Conservation (phyloP, 129 eudicot genomes). For the Gnaphalium uliginosum region DNA sequence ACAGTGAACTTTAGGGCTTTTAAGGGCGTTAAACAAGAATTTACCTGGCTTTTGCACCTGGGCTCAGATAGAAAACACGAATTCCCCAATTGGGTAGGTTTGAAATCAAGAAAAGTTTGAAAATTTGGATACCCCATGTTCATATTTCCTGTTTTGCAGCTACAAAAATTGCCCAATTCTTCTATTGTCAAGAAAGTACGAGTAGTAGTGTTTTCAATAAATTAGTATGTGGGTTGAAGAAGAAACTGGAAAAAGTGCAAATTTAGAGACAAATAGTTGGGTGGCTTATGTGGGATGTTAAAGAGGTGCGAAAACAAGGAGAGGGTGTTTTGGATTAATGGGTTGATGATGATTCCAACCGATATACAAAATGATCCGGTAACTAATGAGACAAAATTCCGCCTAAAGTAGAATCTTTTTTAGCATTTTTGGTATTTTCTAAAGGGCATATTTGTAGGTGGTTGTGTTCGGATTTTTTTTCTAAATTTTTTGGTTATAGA, state of each 20-base stretch:
- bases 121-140: constrained; percentile 32
- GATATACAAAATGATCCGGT: constrained; percentile 27
- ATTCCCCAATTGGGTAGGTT: constrained; percentile 25
- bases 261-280: constrained; percentile 3
- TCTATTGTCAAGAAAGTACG: not conserved
- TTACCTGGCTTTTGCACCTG: constrained; percentile 23
- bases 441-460: constrained; percentile 8
- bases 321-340: constrained; percentile 28
- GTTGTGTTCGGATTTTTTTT: not conserved
- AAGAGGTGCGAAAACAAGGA: constrained; percentile 16
- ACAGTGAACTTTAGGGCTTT: constrained; percentile 30
- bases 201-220: not conserved
- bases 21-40: constrained; percentile 18
- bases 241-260: not conserved
- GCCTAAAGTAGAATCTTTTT: constrained; percentile 19
- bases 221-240: constrained; percentile 9
- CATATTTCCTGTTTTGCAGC: constrained; percentile 34
- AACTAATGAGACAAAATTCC: constrained; percentile 39
- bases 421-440: not conserved
- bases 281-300: constrained; percentile 15
- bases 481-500: too few relatives aligned
- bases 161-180: constrained; percentile 12
- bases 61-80: constrained; percentile 22
- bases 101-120: constrained; percentile 30
- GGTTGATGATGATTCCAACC: constrained; percentile 38